These are phyloP conservation scores for Quercus agrifolia DNA, from an alignment of 306 rosid species.

Conservation along the genomic window DNA sequence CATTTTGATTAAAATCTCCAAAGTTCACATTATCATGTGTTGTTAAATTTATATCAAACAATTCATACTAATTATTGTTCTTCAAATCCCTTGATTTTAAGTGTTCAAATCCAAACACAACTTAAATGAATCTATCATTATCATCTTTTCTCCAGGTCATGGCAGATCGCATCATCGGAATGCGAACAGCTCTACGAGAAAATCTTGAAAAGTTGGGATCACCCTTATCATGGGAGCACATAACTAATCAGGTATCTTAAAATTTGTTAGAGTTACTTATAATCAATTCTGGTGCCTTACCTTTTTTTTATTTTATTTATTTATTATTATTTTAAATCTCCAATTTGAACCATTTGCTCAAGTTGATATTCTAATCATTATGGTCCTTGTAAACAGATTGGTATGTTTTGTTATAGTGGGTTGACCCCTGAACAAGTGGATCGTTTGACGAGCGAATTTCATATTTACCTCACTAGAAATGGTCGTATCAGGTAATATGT, in stretches of 20 bases:
- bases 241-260: conserved; percentile 70
- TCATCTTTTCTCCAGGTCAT: conserved; percentile 50
- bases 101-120: no score
- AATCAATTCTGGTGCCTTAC: not conserved
- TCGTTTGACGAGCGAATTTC: conserved; percentile 75
- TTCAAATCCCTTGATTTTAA: no score
- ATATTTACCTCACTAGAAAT: conserved; percentile 88
- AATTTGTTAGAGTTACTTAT: conserved; percentile 1
- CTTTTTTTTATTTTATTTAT: not conserved
- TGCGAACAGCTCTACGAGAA: conserved; percentile 68
- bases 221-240: conserved; percentile 77
- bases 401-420: conserved; percentile 96
- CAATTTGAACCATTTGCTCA: not conserved
- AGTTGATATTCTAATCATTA: not conserved
- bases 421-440: conserved; percentile 93
- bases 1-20: not conserved
- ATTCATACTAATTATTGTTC: no score
- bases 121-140: not conserved
- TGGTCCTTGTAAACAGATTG: conserved; percentile 58
- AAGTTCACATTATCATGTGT: no score
- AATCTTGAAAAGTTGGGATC: conserved; percentile 76
- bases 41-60: no score
- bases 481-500: conserved; percentile 81
- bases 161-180: conserved; percentile 95
- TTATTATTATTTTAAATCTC: not conserved